Evolutionary conservation across 169 alveolate genomes (phyloP), one percentile per base, ranked within the genome.

Genomic region (Eimeria praecox): DNA sequence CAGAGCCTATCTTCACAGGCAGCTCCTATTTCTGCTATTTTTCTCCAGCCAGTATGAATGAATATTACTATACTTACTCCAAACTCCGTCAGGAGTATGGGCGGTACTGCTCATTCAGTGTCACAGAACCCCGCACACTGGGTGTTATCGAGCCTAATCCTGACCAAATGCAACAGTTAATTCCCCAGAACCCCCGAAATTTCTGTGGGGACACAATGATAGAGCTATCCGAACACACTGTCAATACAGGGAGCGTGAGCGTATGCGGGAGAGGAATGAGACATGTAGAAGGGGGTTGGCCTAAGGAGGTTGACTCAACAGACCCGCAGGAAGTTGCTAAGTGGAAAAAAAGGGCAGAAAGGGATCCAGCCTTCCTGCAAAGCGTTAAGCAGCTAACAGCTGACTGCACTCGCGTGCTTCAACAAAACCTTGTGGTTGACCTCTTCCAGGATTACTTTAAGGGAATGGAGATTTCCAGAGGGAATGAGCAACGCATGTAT

Each of bases 251-350:
- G 87, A 96, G 98, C 85, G 98, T 98, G 35, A 97, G 98, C 62
- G 97, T 98, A 42, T 97, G 96, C 59, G 96, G 96, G 71, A 96
- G 97, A 87, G 98, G 98, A 27, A 98, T 98, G 99, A 96, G 96
- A 95, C 99, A 98, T 94, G 88, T 88, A 16, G 99, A 97, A 90
- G 99, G 99, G 90, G 99, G 99, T 40, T 98, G 99, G 99, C 99
- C 99, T 4, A 97, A 97, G 80, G 99, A 98, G 75, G 98, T 97
- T 38, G 99, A 98, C 95, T 98, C 98, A 46, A 94, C 98, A 64
- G 99, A 98, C 96, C 96, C 97, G 82, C 97, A 98, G 82, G 99
- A 98, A 73, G 97, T 98, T 59, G 97, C 98, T 20, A 98, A 98
- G 95, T 98, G 98, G 96, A 96, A 97, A 90, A 98, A 98, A 94